Evolutionary conservation across 495 filamentous ascomycete genomes (phyloP).

Genomic region (Hyaloscypha bicolor): DNA sequence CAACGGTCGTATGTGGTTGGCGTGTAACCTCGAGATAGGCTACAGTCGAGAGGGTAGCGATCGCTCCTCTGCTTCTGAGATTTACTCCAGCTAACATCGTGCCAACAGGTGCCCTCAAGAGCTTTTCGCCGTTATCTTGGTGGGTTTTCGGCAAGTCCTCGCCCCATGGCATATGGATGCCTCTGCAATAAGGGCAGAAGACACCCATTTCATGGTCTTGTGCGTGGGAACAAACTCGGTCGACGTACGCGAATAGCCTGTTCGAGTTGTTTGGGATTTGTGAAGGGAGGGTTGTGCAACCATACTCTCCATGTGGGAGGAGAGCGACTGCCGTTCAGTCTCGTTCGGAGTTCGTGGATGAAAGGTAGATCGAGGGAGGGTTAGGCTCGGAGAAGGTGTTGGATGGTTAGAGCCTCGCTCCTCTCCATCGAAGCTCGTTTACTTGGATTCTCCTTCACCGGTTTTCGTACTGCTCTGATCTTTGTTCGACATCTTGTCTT

Average conservation of each 20-base stretch:
- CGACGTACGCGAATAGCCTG: not conserved
- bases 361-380: too few species aligned
- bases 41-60: not conserved
- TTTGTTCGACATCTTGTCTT: too few species aligned
- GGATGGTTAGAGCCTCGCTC: too few species aligned
- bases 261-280: not conserved
- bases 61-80: not conserved
- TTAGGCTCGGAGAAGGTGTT: too few species aligned
- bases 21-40: not conserved
- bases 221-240: not conserved
- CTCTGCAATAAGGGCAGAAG: not conserved
- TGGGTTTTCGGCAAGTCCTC: not conserved
- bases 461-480: too few species aligned
- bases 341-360: too few species aligned
- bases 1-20: not conserved
- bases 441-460: too few species aligned
- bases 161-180: conserved; percentile 6
- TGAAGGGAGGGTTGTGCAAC: not conserved
- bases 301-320: too few species aligned
- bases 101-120: not conserved
- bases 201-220: not conserved
- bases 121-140: not conserved
- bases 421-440: too few species aligned
- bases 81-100: not conserved
- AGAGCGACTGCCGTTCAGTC: too few species aligned